phyloP scores from a whole-genome alignment of 2,329 filamentous ascomycete genomes.

The Thielaviopsis populi region DNA sequence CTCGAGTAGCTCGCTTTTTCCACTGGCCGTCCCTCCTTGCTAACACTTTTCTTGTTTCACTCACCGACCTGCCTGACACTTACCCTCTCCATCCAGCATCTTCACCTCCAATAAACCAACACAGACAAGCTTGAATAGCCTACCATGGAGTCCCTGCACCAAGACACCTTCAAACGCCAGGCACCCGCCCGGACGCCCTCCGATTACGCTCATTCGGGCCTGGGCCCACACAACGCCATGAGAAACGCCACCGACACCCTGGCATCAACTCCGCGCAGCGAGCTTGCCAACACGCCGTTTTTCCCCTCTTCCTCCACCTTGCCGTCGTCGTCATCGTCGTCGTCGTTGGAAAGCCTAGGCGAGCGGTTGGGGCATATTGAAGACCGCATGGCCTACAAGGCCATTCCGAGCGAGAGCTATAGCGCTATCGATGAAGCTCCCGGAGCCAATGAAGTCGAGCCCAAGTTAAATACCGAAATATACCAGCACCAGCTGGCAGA shows the following conservation, averaged over 20 bases:
- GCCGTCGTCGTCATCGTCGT: neutral
- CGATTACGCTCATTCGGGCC: slow-evolving; percentile 7
- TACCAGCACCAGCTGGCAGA: neutral
- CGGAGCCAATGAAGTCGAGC: neutral
- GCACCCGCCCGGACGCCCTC: slow-evolving; percentile 7
- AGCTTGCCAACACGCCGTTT: slow-evolving; percentile 4
- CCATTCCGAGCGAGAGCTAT: neutral
- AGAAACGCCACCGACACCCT: neutral
- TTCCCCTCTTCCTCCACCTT: neutral
- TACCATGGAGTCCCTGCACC: slow-evolving; percentile 12
- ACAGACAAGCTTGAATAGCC: neutral
- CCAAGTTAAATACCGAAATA: neutral
- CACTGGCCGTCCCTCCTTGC: neutral
- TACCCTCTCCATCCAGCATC: neutral
- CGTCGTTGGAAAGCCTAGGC: neutral
- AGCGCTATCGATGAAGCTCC: neutral
- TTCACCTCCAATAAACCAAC: neutral
- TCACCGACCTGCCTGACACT: neutral
- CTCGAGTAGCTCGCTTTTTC: neutral
- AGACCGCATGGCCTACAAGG: slow-evolving; percentile 6
- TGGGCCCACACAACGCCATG: neutral
- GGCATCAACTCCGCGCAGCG: slow-evolving; percentile 1
- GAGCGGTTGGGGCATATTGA: slow-evolving; percentile 9
- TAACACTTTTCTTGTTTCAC: too few relatives aligned
- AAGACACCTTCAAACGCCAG: slow-evolving; percentile 15